These are phyloP conservation scores for Thinopyrum elongatum DNA, from an alignment of 176 grass and related monocot genomes.

Conservation along the genomic window DNA sequence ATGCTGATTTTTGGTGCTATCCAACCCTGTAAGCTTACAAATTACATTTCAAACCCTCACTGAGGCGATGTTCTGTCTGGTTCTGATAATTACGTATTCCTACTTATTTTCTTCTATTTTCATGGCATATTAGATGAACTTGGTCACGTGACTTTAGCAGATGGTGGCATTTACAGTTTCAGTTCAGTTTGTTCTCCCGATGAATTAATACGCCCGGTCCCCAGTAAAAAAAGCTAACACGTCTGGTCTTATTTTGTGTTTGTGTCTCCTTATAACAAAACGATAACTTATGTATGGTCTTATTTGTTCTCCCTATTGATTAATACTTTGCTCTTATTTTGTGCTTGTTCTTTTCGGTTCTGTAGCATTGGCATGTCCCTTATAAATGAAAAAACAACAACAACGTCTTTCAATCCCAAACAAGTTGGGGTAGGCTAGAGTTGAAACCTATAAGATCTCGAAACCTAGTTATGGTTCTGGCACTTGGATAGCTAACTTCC, in stretches of 20 bases:
- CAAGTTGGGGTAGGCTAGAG: too few relatives aligned
- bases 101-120: not conserved
- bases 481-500: too few relatives aligned
- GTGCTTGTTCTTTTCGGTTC: not conserved
- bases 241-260: not conserved
- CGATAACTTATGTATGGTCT: not conserved
- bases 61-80: not conserved
- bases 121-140: not conserved
- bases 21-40: not conserved
- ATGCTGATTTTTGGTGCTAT: not conserved
- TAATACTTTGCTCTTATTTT: not conserved
- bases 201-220: not conserved
- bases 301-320: too few relatives aligned
- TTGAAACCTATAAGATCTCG: too few relatives aligned
- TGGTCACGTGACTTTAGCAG: not conserved
- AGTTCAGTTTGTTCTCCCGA: not conserved
- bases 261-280: not conserved
- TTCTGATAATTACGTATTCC: not conserved
- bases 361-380: not conserved
- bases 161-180: not conserved
- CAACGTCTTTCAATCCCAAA: too few relatives aligned
- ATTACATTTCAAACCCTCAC: not conserved
- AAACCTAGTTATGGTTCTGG: too few relatives aligned
- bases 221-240: not conserved
- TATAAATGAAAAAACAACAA: too few relatives aligned